phyloP scores from a whole-genome alignment of 2,329 filamentous ascomycete species.

The Fusarium virguliforme region DNA sequence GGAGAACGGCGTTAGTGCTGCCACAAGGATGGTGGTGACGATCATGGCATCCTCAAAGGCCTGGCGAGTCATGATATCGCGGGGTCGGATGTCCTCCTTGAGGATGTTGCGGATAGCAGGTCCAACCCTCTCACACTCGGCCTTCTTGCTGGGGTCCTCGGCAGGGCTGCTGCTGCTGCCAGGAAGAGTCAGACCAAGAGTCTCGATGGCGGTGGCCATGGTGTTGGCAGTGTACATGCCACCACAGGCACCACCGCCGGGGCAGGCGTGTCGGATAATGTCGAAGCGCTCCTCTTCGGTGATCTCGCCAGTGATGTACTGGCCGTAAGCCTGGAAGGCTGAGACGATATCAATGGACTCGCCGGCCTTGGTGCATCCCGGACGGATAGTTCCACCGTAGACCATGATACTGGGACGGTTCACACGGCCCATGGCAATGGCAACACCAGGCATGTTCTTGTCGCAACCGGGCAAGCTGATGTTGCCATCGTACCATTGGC shows the following conservation, averaged over 20 bases:
- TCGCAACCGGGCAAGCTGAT: slow-evolving; percentile 97
- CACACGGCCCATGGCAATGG: slow-evolving; percentile 94
- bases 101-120: slow-evolving; percentile 82
- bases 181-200: slow-evolving; percentile 89
- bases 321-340: slow-evolving; percentile 97
- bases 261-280: slow-evolving; percentile 91
- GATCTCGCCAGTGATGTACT: slow-evolving; percentile 93
- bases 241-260: slow-evolving; percentile 77
- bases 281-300: slow-evolving; percentile 93
- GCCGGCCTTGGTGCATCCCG: slow-evolving; percentile 85
- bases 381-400: slow-evolving; percentile 94
- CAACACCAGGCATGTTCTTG: slow-evolving; percentile 98
- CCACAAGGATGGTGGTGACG: slow-evolving; percentile 85
- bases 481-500: slow-evolving; percentile 98
- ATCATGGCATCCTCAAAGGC: slow-evolving; percentile 91
- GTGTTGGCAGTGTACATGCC: slow-evolving; percentile 97
- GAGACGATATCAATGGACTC: slow-evolving; percentile 93
- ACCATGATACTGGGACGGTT: slow-evolving; percentile 98
- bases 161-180: slow-evolving; percentile 87
- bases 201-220: slow-evolving; percentile 92
- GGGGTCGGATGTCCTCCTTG: slow-evolving; percentile 82
- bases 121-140: slow-evolving; percentile 81
- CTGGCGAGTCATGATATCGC: slow-evolving; percentile 83
- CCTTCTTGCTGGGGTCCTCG: slow-evolving; percentile 78
- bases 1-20: slow-evolving; percentile 88